Evolutionary conservation across 75 land plant species (phyloP), one percentile per base, ranked within the genome.

Genomic region (Selaginella moellendorffii): DNA sequence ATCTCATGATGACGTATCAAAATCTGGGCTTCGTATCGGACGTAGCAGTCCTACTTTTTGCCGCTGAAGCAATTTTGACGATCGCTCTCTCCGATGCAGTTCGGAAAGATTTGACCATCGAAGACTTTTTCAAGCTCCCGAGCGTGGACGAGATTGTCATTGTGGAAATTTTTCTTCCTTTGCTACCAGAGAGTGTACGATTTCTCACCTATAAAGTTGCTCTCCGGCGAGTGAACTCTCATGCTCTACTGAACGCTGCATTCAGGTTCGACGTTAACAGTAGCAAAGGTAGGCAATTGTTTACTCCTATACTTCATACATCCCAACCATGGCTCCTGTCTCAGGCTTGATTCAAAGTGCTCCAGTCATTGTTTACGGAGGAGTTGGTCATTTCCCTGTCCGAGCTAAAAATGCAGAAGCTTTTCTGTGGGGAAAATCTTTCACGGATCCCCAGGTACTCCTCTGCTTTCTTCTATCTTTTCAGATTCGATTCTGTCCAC

Each of bases 231-330:
- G 78, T 76, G 2, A 76, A 76, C 66, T 63, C 78, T 10, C 78
- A 76, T 71, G 66, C 78, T 17, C 42, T 76, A 65, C 2, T 67
- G 27, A 76, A 71, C 62, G 78, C 78, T 8, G 78, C 69, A 26
- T 76, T 76, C 54, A 76, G 54, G 22, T 54, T 71, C 26, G 78
- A 71, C 30, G 54, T 76, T 25, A 31, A 76, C 30, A 9, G 23
- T 18, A 0, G 20, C 19, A 71, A 52, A 75, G 77, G 77, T 75
- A n/a, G n/a, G n/a, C n/a, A n/a, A n/a, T n/a, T n/a, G n/a, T n/a
- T n/a, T n/a, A n/a, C n/a, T n/a, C n/a, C n/a, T n/a, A n/a, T n/a
- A n/a, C n/a, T n/a, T n/a, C n/a, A n/a, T 36, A 36, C 46, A 5
- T 36, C 5, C 14, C 10, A 36, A 36, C 46, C 14, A 36, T 36